Evolutionary conservation across 768 basidiomycete species (phyloP).

Genomic region (Leccinum subgranulosum): DNA sequence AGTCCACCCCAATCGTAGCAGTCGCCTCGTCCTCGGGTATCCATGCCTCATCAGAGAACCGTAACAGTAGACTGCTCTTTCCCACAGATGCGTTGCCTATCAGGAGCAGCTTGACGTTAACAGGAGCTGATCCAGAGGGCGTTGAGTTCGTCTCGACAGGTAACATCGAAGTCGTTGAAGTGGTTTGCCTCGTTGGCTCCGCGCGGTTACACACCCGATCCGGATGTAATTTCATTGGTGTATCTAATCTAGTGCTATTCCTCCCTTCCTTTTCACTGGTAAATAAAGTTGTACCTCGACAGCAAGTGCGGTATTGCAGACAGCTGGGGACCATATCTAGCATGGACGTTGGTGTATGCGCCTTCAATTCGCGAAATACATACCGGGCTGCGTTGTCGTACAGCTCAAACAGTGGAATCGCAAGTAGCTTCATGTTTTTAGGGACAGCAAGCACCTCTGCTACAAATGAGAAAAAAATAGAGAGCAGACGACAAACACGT

Average conservation of each 20-base stretch:
- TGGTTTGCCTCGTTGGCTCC: conserved; percentile 21
- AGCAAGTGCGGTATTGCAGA: conserved; percentile 92
- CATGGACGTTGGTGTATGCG: background rate
- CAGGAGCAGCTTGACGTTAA: conserved; percentile 80
- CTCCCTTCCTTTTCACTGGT: conserved; percentile 43
- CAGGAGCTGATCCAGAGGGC: conserved; percentile 27
- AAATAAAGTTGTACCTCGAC: conserved; percentile 83
- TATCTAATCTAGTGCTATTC: background rate
- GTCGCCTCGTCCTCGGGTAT: conserved; percentile 86
- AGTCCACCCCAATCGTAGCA: conserved; percentile 84
- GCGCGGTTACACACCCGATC: conserved; percentile 18
- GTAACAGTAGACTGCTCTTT: conserved; percentile 83
- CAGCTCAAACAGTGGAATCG: conserved; percentile 93
- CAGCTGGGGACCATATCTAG: conserved; percentile 86
- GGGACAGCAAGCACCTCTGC: conserved; percentile 95
- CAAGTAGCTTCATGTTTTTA: conserved; percentile 97
- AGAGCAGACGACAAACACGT: conserved; percentile 29
- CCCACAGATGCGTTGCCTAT: conserved; percentile 92
- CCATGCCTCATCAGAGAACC: conserved; percentile 98
- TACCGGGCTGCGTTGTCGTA: conserved; percentile 95
- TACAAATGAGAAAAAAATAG: background rate
- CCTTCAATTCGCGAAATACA: conserved; percentile 7
- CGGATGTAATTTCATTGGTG: background rate
- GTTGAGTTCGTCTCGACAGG: conserved; percentile 20
- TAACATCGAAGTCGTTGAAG: conserved; percentile 9